A percentile compares a stretch with the other conserved stretches of the same genome.
Evolutionary conservation across 305 asterid genomes (phyloP).

Genomic region (Striga hermonthica): DNA sequence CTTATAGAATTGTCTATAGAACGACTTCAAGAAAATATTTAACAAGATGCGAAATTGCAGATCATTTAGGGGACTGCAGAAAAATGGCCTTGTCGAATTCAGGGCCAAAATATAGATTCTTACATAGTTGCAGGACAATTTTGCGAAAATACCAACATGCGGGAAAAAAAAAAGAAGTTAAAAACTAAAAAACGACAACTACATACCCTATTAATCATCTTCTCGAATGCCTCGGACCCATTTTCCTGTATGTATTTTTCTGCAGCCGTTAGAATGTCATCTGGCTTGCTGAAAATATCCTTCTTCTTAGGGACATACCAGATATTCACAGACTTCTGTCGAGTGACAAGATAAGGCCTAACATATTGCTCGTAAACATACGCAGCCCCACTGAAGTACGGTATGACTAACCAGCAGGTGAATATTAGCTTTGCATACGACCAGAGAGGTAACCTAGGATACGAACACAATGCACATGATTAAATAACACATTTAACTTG

Average conservation of each 20-base stretch:
- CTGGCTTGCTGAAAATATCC: constrained; percentile 65
- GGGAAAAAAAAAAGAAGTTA: too few relatives aligned
- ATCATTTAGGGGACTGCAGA: too few relatives aligned
- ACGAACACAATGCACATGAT: constrained; percentile 6
- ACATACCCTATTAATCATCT: constrained; percentile 64
- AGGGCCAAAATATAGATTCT: too few relatives aligned
- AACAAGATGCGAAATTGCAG: too few relatives aligned
- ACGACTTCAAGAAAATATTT: too few relatives aligned
- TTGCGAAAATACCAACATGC: too few relatives aligned
- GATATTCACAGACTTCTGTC: constrained; percentile 64
- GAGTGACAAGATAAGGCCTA: constrained; percentile 77
- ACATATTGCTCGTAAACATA: constrained; percentile 80
- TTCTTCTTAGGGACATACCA: constrained; percentile 81
- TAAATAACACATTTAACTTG: neutral
- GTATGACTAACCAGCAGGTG: constrained; percentile 96
- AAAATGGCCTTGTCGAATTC: too few relatives aligned
- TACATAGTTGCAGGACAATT: too few relatives aligned
- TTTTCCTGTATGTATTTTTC: constrained; percentile 69
- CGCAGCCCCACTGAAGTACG: constrained; percentile 94
- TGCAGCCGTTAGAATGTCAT: constrained; percentile 81
- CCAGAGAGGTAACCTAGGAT: constrained; percentile 84
- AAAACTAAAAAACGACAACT: neutral
- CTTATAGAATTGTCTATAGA: too few relatives aligned
- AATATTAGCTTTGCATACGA: constrained; percentile 74
- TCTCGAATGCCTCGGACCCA: constrained; percentile 71